These are phyloP conservation scores for Beauveria sp. DNA, from an alignment of 2,329 filamentous ascomycete genomes.

Conservation along the genomic window DNA sequence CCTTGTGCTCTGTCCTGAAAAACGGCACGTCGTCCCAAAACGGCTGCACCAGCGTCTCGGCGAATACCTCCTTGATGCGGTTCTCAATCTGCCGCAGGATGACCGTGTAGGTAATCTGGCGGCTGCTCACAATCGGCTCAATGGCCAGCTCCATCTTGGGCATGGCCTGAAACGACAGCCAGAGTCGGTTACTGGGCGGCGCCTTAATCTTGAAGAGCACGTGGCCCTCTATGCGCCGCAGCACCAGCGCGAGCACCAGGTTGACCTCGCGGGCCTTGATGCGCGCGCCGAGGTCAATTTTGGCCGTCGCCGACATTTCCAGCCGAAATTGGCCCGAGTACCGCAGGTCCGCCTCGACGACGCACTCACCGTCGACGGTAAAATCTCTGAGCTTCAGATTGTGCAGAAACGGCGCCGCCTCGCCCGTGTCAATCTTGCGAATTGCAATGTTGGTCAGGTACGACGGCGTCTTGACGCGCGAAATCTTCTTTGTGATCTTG, in stretches of 20 bases:
- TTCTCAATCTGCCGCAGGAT: conserved; percentile 92
- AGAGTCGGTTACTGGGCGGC: conserved; percentile 90
- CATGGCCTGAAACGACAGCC: conserved; percentile 90
- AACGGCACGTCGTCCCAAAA: conserved; percentile 98
- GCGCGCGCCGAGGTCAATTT: conserved; percentile 79
- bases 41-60: conserved; percentile 82
- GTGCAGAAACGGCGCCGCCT: conserved; percentile 79
- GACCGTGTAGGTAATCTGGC: conserved; percentile 90
- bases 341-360: conserved; percentile 76
- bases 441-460: conserved; percentile 84
- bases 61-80: conserved; percentile 86
- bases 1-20: conserved; percentile 68
- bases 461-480: conserved; percentile 82
- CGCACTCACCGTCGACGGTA: conserved; percentile 84
- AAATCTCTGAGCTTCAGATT: conserved; percentile 84
- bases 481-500: conserved; percentile 94
- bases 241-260: conserved; percentile 74
- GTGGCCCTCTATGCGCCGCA: conserved; percentile 82
- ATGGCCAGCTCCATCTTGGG: conserved; percentile 92
- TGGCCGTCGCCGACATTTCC: conserved; percentile 86
- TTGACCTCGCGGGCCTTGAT: conserved; percentile 91
- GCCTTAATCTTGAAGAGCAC: conserved; percentile 83
- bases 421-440: conserved; percentile 76
- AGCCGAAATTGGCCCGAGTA: conserved; percentile 87
- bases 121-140: conserved; percentile 88